Conservation (phyloP, 176 grass and related monocot species). For the Dendrocalamus sinicus region DNA sequence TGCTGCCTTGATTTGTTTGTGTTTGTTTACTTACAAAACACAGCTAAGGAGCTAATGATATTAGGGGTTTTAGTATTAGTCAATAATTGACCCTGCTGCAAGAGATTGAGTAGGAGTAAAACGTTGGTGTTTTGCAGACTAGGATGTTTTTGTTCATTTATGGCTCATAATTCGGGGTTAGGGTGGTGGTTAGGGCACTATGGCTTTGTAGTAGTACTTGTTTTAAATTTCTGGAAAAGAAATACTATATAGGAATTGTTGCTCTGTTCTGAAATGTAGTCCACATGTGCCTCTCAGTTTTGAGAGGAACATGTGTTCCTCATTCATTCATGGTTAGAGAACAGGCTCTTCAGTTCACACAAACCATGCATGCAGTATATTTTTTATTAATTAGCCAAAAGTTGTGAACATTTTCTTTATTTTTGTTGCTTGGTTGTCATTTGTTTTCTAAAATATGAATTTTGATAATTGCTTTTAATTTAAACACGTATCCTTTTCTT, state of each 20-base stretch:
- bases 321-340: neutral
- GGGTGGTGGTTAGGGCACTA: conserved; percentile 28
- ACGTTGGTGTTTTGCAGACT: conserved; percentile 41
- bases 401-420: neutral
- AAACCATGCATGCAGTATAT: neutral
- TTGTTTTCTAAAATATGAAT: neutral
- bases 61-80: conserved; percentile 42
- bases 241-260: neutral
- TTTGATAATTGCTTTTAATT: neutral
- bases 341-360: neutral
- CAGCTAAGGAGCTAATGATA: conserved; percentile 53
- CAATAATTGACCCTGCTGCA: conserved; percentile 49
- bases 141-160: conserved; percentile 52
- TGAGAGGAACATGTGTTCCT: neutral
- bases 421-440: neutral
- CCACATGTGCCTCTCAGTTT: conserved; percentile 8
- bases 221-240: neutral
- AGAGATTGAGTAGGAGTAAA: conserved; percentile 19
- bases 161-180: conserved; percentile 56
- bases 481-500: neutral
- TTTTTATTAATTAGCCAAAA: neutral
- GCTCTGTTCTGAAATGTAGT: conserved; percentile 1
- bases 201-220: conserved; percentile 21
- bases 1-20: conserved; percentile 38
- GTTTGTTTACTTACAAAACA: conserved; percentile 50